phyloP scores from a whole-genome alignment of 176 grass and related monocot genomes.

The Bolboschoenus planiculmis region DNA sequence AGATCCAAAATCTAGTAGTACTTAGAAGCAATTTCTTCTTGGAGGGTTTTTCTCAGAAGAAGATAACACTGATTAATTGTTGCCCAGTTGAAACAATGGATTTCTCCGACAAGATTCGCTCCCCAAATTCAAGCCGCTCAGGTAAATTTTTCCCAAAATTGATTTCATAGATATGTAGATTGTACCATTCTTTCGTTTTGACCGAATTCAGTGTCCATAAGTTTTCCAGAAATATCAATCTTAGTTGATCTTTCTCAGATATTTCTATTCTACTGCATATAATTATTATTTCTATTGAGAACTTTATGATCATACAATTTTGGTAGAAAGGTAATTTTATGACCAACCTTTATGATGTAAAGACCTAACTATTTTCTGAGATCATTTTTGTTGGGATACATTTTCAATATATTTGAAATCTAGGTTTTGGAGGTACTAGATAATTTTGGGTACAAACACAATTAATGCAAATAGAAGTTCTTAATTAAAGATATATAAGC shows the following conservation, averaged over 20 bases:
- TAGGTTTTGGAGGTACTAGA: neutral
- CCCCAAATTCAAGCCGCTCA: conserved; percentile 1
- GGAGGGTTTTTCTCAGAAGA: neutral
- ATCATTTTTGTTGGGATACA: too few species aligned
- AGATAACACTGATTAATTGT: neutral
- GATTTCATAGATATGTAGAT: neutral
- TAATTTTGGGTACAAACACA: neutral
- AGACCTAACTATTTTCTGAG: too few species aligned
- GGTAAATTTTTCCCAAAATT: conserved; percentile 8
- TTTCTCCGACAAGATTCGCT: neutral
- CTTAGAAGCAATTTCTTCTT: neutral
- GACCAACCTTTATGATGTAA: too few species aligned
- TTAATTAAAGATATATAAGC: neutral
- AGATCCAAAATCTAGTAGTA: neutral
- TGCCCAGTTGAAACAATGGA: neutral
- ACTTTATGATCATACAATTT: neutral
- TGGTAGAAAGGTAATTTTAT: too few species aligned
- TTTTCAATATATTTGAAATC: conserved; percentile 4
- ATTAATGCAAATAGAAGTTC: neutral
- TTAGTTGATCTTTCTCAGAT: neutral
- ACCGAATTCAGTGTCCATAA: neutral
- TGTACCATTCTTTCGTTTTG: neutral
- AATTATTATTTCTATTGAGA: neutral
- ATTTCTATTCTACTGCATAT: neutral
- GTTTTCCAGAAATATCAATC: neutral